Base-by-base conservation (phyloP, 257 asterid genomes). In the Cinchona pubescens region DNA sequence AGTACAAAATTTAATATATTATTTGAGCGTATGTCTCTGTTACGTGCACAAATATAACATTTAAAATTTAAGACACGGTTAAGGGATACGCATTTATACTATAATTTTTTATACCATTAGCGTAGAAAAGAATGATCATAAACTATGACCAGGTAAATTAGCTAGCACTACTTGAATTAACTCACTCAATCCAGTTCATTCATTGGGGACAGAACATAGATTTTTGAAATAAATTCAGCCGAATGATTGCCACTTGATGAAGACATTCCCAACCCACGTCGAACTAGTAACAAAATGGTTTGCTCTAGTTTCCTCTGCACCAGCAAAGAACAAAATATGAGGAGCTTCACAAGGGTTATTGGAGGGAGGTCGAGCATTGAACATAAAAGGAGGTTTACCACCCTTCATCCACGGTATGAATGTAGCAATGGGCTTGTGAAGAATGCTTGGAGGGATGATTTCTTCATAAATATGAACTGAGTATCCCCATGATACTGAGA, bases 401-500 rank as follows among this genome's bases (percentile, higher is more conserved):
- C 76, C 79, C 29, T 34, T 48, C 19, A 72, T 64, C 79, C 80
- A 79, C 9, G 62, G 77, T 2, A 43, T 19, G 42, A 83, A 75
- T 35, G 82, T 77, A 27, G 75, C 79, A 7, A 74, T 51, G n/a
- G 85, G 80, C 13, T 10, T 45, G 19, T 71, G 53, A 14, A 85
- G 85, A 7, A 82, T 15, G 84, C 88, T 88, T 7, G 86, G 89
- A 13, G 88, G 86, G 61, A 81, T 45, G 30, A 78, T 38, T 25
- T 78, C 49, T 37, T 81, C 80, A 14, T 84, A 86, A 32, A 88
- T 67, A 43, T 80, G 89, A 70, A 85, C 70, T 0, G 92, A 81
- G 63, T 88, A 88, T 42, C 89, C 90, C 90, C 90, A 86, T 16
- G 90, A 76, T 0, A 82, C 79, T 0, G 89, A 83, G 67, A 88